Evolutionary conservation across 2,329 filamentous ascomycete genomes (phyloP).

Genomic region (Ceratocystiopsis minuta): DNA sequence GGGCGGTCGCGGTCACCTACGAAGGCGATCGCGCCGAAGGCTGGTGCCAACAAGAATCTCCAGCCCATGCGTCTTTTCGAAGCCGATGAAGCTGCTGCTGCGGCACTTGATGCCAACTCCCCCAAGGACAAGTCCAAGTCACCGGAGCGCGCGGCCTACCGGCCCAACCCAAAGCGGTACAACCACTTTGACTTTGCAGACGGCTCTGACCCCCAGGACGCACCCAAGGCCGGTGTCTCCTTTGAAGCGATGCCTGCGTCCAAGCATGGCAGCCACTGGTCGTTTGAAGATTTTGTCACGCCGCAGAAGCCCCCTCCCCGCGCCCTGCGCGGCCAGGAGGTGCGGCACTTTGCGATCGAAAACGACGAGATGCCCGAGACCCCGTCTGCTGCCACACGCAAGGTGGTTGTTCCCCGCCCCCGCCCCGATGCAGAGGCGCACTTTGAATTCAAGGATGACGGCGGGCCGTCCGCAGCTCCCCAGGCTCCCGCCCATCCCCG

Average conservation of each 20-base stretch:
- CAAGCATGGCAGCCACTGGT: conserved; percentile 63
- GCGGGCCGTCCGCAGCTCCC: conserved; percentile 34
- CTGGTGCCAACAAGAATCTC: conserved; percentile 41
- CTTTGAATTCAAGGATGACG: conserved; percentile 69
- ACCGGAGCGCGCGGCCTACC: conserved; percentile 27
- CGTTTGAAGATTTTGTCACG: conserved; percentile 73
- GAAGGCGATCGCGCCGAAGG: conserved; percentile 30
- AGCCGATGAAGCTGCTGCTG: conserved; percentile 11
- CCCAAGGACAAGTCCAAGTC: conserved; percentile 19
- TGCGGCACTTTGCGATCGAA: conserved; percentile 64
- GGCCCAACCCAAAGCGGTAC: conserved; percentile 63
- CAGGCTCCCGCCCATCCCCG: conserved; percentile 28
- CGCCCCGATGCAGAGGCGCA: conserved; percentile 68
- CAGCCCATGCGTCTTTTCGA: conserved; percentile 47
- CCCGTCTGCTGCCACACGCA: conserved; percentile 27
- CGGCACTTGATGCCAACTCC: conserved; percentile 20
- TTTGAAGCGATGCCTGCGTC: conserved; percentile 28
- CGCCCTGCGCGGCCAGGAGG: conserved; percentile 44
- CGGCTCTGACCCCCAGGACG: conserved; percentile 34
- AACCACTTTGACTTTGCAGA: conserved; percentile 72
- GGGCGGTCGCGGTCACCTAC: conserved; percentile 21
- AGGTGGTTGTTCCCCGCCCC: conserved; percentile 42
- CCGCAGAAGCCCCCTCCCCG: conserved; percentile 57
- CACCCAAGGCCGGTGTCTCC: conserved; percentile 22
- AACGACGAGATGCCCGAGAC: conserved; percentile 40